Base-by-base conservation (phyloP, 306 rosid genomes). In the Fragaria iinumae region DNA sequence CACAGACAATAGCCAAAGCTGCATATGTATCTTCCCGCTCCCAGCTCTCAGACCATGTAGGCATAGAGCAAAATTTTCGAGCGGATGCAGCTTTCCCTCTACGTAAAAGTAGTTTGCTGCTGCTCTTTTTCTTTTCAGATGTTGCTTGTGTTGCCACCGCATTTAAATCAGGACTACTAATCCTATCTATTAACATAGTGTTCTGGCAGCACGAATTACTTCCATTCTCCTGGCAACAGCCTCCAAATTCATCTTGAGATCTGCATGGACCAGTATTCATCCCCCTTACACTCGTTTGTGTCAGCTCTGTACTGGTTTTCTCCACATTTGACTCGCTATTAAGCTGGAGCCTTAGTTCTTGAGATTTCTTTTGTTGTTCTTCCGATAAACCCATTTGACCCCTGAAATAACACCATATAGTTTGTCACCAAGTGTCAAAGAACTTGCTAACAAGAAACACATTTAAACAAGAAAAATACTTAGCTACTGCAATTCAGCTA, bases 371-470 rank as follows among this genome's bases (percentile, higher is more conserved):
- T 73, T 94, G 98, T 73, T 91, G 89, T 25, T 88, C 89, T 83
- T 89, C 91, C 21, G 95, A 85, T 83, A 91, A 90, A 75, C 96
- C 96, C 98, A 94, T 90, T 85, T 90, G 97, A 55, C 98, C 98
- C 88, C 98, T 94, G 86, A 76, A 74, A 65, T n/a, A 62, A 81
- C 38, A 73, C 57, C 55, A 72, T 32, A 68, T 39, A 81, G 60
- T 57, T 11, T 25, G 73, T 77, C 36, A 64, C 21, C 45, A n/a
- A 2, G 17, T 45, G 64, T 21, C 6, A 68, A 27, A 1, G 29
- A 38, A 52, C 41, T 38, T 21, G 13, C 20, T 11, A 4, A 1
- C 10, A 18, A 29, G 44, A 71, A 69, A 43, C 53, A 69, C 25
- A 55, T 34, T 76, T 50, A 21, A 76, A 36, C 29, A 66, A 65